A percentile compares a stretch with the other conserved stretches of the same genome.
Evolutionary conservation across 2,329 filamentous ascomycete species (phyloP).

Genomic region (Ceratocystis cacaofunesta): DNA sequence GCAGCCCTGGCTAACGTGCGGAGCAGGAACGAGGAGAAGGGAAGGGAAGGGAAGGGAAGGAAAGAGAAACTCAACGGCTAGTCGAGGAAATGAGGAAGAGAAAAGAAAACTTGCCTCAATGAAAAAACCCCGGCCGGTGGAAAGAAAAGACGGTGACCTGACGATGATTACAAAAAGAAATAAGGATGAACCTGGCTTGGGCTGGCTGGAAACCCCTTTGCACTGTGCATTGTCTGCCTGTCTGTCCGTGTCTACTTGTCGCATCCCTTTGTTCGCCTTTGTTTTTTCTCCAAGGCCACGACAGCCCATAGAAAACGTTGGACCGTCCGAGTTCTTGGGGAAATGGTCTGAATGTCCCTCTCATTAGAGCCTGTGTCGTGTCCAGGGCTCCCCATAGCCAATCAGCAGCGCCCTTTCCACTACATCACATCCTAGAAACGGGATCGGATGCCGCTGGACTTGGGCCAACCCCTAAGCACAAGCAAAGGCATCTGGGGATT

Average conservation of each 20-base stretch:
- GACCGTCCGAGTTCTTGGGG: background rate
- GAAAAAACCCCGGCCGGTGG: background rate
- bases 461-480: background rate
- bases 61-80: background rate
- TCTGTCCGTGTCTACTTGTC: background rate
- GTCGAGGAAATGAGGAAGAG: background rate
- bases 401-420: background rate
- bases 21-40: background rate
- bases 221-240: background rate
- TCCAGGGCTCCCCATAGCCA: background rate
- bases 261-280: background rate
- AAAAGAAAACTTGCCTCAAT: background rate
- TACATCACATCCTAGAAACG: background rate
- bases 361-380: background rate
- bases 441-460: background rate
- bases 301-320: background rate
- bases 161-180: background rate
- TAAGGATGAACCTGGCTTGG: background rate
- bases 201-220: background rate
- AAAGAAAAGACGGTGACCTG: background rate
- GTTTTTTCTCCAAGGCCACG: background rate
- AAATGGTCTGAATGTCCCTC: background rate
- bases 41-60: background rate
- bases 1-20: background rate
- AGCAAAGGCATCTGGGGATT: background rate